These are phyloP conservation scores for Sungouiozyma intestinalis DNA, from an alignment of 805 yeast species.

Conservation along the genomic window DNA sequence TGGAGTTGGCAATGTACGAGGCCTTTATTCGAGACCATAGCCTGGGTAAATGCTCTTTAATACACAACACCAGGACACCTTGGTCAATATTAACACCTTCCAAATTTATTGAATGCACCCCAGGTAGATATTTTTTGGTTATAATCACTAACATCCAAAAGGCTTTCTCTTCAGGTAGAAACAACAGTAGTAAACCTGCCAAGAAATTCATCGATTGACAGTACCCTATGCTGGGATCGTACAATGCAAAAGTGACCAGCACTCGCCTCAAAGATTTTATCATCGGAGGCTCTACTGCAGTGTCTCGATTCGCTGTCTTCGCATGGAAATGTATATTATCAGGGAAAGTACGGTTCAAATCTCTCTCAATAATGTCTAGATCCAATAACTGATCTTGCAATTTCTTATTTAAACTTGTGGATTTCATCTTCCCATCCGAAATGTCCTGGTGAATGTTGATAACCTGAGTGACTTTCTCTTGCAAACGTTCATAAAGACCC, in stretches of 20 bases:
- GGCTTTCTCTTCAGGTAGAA: constrained; percentile 81
- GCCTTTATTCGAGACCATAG: constrained; percentile 52
- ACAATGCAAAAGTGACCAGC: constrained; percentile 69
- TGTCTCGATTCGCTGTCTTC: constrained; percentile 17
- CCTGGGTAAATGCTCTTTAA: constrained; percentile 71
- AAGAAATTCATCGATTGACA: constrained; percentile 92
- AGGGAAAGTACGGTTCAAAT: constrained; percentile 87
- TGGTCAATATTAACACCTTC: constrained; percentile 96
- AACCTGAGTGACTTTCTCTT: constrained; percentile 38
- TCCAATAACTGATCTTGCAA: constrained; percentile 31
- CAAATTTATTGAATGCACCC: constrained; percentile 75
- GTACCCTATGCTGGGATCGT: constrained; percentile 84
- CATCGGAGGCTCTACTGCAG: constrained; percentile 44
- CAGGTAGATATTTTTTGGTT: constrained; percentile 76
- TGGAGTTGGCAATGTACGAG: constrained; percentile 9
- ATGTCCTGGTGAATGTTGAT: constrained; percentile 30
- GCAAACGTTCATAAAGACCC: constrained; percentile 69
- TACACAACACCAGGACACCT: constrained; percentile 81
- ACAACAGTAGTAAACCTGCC: constrained; percentile 74
- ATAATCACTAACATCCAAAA: constrained; percentile 95
- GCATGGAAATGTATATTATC: constrained; percentile 75
- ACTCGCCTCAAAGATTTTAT: constrained; percentile 69
- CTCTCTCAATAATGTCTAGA: constrained; percentile 88
- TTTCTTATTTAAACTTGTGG: constrained; percentile 22
- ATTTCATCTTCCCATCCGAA: neutral